These are phyloP conservation scores for Neurospora hispaniola DNA, from an alignment of 495 filamentous ascomycete genomes.

Conservation along the genomic window DNA sequence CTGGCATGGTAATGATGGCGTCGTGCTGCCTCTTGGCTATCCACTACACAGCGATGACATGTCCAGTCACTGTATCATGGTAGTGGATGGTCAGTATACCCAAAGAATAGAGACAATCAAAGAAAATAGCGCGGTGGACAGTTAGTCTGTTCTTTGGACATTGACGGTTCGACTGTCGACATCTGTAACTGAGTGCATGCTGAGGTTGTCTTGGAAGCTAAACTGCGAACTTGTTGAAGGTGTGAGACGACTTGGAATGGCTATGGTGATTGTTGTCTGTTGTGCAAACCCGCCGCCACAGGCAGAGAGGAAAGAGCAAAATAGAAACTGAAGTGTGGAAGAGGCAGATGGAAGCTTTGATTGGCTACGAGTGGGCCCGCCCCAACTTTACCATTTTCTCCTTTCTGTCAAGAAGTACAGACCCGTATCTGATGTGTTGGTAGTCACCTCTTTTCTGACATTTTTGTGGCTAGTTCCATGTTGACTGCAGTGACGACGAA, in stretches of 20 bases:
- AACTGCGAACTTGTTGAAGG: background rate
- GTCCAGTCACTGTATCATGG: background rate
- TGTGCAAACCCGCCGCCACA: background rate
- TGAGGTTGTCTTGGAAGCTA: background rate
- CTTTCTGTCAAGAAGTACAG: background rate
- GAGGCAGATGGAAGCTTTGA: background rate
- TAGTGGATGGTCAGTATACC: background rate
- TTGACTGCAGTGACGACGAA: background rate
- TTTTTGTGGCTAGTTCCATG: background rate
- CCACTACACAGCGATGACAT: background rate
- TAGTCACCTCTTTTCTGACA: slow-evolving; percentile 8
- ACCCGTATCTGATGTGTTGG: slow-evolving; percentile 6
- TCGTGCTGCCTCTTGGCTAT: background rate
- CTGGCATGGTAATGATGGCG: slow-evolving; percentile 1
- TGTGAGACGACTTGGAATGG: background rate
- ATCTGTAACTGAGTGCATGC: background rate
- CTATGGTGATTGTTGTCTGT: background rate
- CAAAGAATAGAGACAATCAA: background rate
- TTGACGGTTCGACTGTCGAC: background rate
- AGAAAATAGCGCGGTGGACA: background rate
- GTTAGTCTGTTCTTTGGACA: background rate
- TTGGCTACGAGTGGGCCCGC: background rate
- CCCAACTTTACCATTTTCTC: background rate
- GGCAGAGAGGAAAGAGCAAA: background rate
- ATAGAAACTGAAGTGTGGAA: background rate